Conservation (phyloP, 2,329 filamentous ascomycete species). For the Amphichorda felina region DNA sequence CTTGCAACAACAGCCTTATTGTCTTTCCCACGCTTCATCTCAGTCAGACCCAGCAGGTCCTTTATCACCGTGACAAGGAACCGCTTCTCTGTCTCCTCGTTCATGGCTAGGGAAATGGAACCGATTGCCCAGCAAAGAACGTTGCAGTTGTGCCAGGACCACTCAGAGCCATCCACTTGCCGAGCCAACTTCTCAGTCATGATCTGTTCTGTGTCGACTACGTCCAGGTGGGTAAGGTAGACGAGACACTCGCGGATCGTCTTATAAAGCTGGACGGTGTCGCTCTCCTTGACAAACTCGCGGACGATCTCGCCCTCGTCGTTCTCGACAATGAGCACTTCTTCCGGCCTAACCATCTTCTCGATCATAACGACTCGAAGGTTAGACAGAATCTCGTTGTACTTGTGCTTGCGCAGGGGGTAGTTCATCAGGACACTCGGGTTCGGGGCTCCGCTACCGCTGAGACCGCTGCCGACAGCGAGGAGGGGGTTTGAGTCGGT, state of each 20-base stretch:
- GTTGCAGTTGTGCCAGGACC: constrained; percentile 99
- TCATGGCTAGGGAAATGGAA: constrained; percentile 97
- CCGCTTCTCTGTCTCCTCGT: constrained; percentile 96
- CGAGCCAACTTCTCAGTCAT: constrained; percentile 97
- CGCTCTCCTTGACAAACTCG: constrained; percentile 98
- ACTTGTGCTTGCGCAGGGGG: constrained; percentile 95
- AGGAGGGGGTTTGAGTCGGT: constrained; percentile 86
- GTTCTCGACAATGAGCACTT: constrained; percentile 98
- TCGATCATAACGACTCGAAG: constrained; percentile 97
- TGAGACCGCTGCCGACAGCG: constrained; percentile 57
- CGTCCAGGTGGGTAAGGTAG: constrained; percentile 93
- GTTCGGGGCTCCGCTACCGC: constrained; percentile 71
- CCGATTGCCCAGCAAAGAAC: constrained; percentile 99
- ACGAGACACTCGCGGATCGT: constrained; percentile 95
- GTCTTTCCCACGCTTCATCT: constrained; percentile 99
- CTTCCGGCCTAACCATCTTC: constrained; percentile 97
- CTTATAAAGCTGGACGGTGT: constrained; percentile 98
- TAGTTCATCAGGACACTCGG: constrained; percentile 79
- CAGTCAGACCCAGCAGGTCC: constrained; percentile 87
- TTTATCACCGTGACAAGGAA: constrained; percentile 99
- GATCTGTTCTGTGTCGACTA: constrained; percentile 94
- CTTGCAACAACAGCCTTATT: constrained; percentile 98
- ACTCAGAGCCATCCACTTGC: constrained; percentile 90
- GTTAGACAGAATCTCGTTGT: constrained; percentile 86
- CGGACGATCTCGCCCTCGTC: constrained; percentile 98